These are phyloP conservation scores for Carex littledalei DNA, from an alignment of 176 grass and related monocot species.

Conservation along the genomic window DNA sequence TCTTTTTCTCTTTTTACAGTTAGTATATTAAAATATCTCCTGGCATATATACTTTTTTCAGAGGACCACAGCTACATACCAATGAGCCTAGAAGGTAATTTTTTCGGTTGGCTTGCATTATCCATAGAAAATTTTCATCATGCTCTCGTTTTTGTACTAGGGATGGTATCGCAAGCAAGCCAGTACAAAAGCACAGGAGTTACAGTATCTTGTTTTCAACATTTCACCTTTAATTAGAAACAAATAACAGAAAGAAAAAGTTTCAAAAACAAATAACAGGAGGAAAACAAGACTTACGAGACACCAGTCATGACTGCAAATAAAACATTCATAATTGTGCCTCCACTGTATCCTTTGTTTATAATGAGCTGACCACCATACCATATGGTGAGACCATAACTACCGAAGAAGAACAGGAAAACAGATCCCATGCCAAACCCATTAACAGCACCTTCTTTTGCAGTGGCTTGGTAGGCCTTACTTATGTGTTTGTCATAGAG, in stretches of 20 bases:
- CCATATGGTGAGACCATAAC: constrained; percentile 15
- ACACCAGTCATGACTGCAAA: constrained; percentile 19
- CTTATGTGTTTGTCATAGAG: constrained; percentile 6
- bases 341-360: constrained; percentile 13
- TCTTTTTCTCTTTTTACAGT: not conserved
- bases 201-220: not conserved
- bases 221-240: not conserved
- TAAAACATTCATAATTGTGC: constrained; percentile 13
- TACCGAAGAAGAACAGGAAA: not conserved
- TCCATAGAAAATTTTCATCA: not conserved
- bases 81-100: not conserved
- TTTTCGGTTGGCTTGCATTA: not conserved
- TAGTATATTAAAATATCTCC: not conserved
- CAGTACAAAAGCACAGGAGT: not conserved
- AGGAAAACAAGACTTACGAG: not conserved
- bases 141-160: not conserved
- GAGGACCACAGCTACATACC: not conserved
- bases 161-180: not conserved
- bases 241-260: not conserved
- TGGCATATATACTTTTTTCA: not conserved
- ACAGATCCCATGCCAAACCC: constrained; percentile 18
- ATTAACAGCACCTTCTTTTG: constrained; percentile 15
- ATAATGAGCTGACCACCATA: constrained; percentile 20
- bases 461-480: not conserved
- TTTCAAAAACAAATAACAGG: not conserved